Evolutionary conservation across 1,139 yeast species (phyloP).

Genomic region (Pichia sp.): DNA sequence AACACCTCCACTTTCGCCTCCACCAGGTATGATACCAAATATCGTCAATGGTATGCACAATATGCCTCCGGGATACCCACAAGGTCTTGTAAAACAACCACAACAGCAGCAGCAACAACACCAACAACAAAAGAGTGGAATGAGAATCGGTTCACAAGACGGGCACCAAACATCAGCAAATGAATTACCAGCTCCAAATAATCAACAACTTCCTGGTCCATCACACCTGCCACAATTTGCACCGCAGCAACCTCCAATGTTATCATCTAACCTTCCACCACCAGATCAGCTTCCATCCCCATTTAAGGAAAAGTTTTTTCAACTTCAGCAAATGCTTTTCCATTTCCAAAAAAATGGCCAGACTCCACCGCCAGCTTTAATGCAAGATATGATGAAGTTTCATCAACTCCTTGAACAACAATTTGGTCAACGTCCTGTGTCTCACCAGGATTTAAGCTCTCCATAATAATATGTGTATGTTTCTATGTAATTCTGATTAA

Average conservation of each 20-base stretch:
- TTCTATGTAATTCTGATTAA: background rate
- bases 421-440: slow-evolving; percentile 1
- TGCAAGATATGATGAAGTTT: slow-evolving; percentile 15
- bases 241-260: background rate
- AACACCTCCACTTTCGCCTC: background rate
- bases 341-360: slow-evolving; percentile 15
- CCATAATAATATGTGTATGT: background rate
- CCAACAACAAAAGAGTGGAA: background rate
- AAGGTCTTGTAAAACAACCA: background rate
- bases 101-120: background rate
- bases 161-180: no score
- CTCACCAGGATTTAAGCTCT: background rate
- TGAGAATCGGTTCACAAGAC: background rate
- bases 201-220: background rate
- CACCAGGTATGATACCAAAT: background rate
- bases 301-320: slow-evolving; percentile 10
- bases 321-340: slow-evolving; percentile 12
- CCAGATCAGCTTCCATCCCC: slow-evolving; percentile 17
- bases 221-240: background rate
- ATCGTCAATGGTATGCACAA: background rate
- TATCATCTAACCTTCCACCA: slow-evolving; percentile 11
- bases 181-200: background rate
- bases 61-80: background rate
- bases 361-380: slow-evolving; percentile 14
- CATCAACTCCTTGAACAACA: slow-evolving; percentile 6